These are phyloP conservation scores for Candida lessepsii DNA, from an alignment of 805 yeast genomes.

Conservation along the genomic window DNA sequence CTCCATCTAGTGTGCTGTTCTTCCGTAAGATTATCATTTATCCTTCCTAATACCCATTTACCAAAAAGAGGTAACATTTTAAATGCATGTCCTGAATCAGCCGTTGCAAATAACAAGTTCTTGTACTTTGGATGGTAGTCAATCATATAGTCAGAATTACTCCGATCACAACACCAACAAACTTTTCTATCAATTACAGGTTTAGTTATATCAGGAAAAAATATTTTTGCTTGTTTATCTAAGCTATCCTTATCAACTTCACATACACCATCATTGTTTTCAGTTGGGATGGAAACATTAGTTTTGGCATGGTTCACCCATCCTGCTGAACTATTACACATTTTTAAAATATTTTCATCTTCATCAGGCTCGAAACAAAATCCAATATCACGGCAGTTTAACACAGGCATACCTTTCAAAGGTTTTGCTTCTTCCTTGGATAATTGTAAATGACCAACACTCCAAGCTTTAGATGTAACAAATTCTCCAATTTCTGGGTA, in stretches of 20 bases:
- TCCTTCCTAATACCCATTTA: conserved; percentile 15
- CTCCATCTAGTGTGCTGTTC: conserved; percentile 12
- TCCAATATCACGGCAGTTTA: conserved; percentile 15
- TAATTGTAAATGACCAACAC: conserved; percentile 15
- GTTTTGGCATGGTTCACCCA: conserved; percentile 7
- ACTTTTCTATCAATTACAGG: conserved; percentile 15
- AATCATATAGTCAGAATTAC: conserved; percentile 32
- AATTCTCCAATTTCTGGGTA: conserved; percentile 11
- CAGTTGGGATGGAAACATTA: conserved; percentile 14
- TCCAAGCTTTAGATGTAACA: conserved; percentile 16
- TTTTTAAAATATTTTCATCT: conserved; percentile 13
- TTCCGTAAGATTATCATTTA: conserved; percentile 11
- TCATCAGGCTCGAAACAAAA: conserved; percentile 16
- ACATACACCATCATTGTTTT: conserved; percentile 14
- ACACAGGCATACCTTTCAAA: conserved; percentile 13
- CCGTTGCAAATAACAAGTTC: conserved; percentile 33
- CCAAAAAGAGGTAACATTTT: conserved; percentile 38
- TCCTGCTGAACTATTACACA: conserved; percentile 16
- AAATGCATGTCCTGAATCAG: conserved; percentile 41
- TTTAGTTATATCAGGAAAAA: conserved; percentile 13
- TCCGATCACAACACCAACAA: conserved; percentile 36
- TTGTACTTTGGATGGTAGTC: conserved; percentile 29
- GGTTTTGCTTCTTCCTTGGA: conserved; percentile 11
- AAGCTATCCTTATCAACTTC: conserved; percentile 10
- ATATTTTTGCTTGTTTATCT: conserved; percentile 9